Conservation (phyloP, 257 asterid species). For the Jacaranda copaia region DNA sequence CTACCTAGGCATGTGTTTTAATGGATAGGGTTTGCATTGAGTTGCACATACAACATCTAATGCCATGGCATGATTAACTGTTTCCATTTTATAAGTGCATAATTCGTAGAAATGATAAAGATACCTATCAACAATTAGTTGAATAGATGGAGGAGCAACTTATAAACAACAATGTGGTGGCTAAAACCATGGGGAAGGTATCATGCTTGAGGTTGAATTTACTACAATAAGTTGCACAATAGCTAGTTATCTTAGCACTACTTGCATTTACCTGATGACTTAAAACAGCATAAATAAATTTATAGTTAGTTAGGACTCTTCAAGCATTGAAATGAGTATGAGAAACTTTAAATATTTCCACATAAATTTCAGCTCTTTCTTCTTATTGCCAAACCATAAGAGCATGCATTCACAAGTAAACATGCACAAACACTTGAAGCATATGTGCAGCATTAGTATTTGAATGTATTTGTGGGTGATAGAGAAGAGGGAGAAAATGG, state of each 20-base stretch:
- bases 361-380: background rate
- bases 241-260: background rate
- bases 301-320: constrained; percentile 2
- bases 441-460: background rate
- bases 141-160: constrained; percentile 13
- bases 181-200: background rate
- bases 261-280: constrained; percentile 1
- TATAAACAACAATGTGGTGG: constrained; percentile 15
- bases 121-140: background rate
- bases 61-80: background rate
- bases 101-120: constrained; percentile 26
- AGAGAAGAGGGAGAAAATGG: background rate
- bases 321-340: constrained; percentile 21
- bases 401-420: constrained; percentile 3
- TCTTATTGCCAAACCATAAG: background rate
- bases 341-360: constrained; percentile 1
- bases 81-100: constrained; percentile 16
- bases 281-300: background rate
- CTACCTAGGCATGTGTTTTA: background rate
- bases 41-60: constrained; percentile 1
- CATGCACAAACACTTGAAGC: background rate
- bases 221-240: constrained; percentile 12
- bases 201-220: background rate
- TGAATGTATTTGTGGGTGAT: background rate
- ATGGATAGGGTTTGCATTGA: background rate